Evolutionary conservation across 768 basidiomycete genomes (phyloP).

Genomic region (Candolleomyces eurysporus): DNA sequence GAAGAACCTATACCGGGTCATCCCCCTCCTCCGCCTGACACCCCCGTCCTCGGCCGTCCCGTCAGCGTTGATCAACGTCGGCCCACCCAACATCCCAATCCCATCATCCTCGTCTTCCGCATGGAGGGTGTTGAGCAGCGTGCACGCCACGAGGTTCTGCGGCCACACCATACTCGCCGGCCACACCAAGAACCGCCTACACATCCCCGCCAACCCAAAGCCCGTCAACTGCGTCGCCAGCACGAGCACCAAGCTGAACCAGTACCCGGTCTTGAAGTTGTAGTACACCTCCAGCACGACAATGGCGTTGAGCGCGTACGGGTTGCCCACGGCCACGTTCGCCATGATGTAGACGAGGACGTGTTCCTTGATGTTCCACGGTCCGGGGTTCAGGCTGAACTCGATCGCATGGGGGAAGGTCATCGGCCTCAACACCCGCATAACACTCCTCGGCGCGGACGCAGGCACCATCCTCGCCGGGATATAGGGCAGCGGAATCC

Average conservation of each 20-base stretch:
- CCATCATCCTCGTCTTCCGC: constrained; percentile 83
- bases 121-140: constrained; percentile 94
- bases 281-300: constrained; percentile 84
- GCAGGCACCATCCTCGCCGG: constrained; percentile 59
- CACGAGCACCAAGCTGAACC: constrained; percentile 80
- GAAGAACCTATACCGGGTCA: constrained; percentile 83
- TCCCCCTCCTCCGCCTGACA: constrained; percentile 45
- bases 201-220: constrained; percentile 89
- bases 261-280: constrained; percentile 59
- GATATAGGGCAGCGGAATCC: constrained; percentile 50
- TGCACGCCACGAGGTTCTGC: constrained; percentile 88
- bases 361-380: constrained; percentile 99
- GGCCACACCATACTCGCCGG: constrained; percentile 99
- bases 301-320: constrained; percentile 85
- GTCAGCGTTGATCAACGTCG: not conserved
- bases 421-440: constrained; percentile 43
- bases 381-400: constrained; percentile 88
- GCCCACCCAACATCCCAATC: constrained; percentile 30
- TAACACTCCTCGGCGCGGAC: constrained; percentile 53
- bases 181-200: constrained; percentile 90
- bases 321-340: constrained; percentile 71
- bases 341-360: constrained; percentile 94
- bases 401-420: constrained; percentile 53
- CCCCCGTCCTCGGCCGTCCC: not conserved
- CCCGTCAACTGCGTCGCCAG: constrained; percentile 93